Evolutionary conservation across 1,139 yeast genomes (phyloP).

Genomic region (Lodderomyces margitis): DNA sequence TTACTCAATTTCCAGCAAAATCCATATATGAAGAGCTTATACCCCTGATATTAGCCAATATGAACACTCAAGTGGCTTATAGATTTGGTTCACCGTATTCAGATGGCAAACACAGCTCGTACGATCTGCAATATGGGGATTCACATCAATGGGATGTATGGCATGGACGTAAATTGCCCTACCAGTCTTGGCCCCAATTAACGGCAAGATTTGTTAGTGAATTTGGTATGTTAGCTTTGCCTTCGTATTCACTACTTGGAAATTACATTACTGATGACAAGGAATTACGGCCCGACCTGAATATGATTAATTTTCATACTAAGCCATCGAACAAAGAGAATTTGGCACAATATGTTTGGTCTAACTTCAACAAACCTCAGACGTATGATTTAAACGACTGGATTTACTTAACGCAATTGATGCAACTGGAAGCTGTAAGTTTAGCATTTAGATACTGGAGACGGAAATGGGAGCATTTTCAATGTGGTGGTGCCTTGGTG

Average conservation of each 20-base stretch:
- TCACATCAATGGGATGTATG: conserved; percentile 52
- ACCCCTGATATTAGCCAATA: conserved; percentile 27
- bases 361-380: conserved; percentile 32
- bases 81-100: conserved; percentile 44
- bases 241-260: conserved; percentile 27
- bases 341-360: conserved; percentile 43
- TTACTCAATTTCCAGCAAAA: conserved; percentile 40
- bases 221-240: conserved; percentile 47
- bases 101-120: conserved; percentile 28
- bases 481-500: conserved; percentile 43
- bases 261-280: conserved; percentile 28
- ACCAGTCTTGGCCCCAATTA: conserved; percentile 40
- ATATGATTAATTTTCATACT: conserved; percentile 37
- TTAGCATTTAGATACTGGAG: conserved; percentile 48
- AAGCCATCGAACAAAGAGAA: conserved; percentile 46
- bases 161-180: conserved; percentile 45
- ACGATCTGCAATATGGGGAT: conserved; percentile 40
- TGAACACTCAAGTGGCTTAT: conserved; percentile 29
- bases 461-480: conserved; percentile 40
- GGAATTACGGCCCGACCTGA: conserved; percentile 36
- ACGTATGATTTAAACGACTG: conserved; percentile 35
- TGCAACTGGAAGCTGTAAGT: conserved; percentile 50
- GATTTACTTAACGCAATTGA: conserved; percentile 49
- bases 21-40: conserved; percentile 35
- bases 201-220: conserved; percentile 46